Evolutionary conservation across 129 eudicot species (phyloP).

Genomic region (Oenanthe sinensis): DNA sequence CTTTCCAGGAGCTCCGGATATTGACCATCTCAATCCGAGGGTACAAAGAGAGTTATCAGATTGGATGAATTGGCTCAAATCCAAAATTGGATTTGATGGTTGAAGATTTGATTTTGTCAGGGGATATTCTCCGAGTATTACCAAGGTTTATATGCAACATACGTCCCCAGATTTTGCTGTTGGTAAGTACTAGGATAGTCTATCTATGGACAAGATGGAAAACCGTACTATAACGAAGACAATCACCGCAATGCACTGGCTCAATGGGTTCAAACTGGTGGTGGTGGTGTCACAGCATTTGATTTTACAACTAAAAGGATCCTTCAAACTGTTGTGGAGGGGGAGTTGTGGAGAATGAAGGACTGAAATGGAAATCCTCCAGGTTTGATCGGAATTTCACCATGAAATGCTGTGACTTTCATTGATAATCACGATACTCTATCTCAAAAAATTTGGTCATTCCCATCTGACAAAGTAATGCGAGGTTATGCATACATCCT

Average conservation of each 20-base stretch:
- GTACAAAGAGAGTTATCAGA: conserved; percentile 68
- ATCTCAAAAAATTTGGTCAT: conserved; percentile 57
- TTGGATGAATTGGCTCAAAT: conserved; percentile 79
- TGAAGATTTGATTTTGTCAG: conserved; percentile 62
- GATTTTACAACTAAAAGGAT: conserved; percentile 70
- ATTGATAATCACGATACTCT: conserved; percentile 76
- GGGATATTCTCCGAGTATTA: conserved; percentile 52
- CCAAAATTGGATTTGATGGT: conserved; percentile 63
- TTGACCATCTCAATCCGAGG: conserved; percentile 62
- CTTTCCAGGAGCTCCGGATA: conserved; percentile 45
- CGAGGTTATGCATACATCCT: conserved; percentile 79
- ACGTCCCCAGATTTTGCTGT: conserved; percentile 56
- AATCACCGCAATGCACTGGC: conserved; percentile 41
- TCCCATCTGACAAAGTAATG: conserved; percentile 73
- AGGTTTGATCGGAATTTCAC: conserved; percentile 55
- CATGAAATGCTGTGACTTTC: conserved; percentile 52
- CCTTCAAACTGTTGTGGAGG: conserved; percentile 68
- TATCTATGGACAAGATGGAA: conserved; percentile 37
- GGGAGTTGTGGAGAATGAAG: conserved; percentile 66
- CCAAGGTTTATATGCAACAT: conserved; percentile 49
- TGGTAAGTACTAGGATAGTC: conserved; percentile 45
- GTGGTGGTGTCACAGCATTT: conserved; percentile 48
- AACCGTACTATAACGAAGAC: conserved; percentile 51
- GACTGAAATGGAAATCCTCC: conserved; percentile 57
- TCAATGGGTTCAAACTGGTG: conserved; percentile 38